A percentile compares a stretch with the other conserved stretches of the same genome.
These are phyloP conservation scores for Lipomyces oligophaga DNA, from an alignment of 805 yeast species.

Conservation along the genomic window DNA sequence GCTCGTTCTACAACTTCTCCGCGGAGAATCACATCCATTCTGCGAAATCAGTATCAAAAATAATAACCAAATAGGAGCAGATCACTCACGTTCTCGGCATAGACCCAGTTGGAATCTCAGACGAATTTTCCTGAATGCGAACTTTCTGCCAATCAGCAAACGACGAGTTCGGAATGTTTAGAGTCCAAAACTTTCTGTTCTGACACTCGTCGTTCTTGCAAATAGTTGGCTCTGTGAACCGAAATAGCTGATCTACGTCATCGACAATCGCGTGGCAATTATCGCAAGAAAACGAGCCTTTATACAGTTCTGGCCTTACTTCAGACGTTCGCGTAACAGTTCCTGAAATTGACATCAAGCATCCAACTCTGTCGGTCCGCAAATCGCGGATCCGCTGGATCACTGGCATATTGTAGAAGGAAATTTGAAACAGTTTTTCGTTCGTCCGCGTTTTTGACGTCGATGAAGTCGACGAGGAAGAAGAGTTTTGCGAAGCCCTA, in stretches of 20 bases:
- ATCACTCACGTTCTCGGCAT: slow-evolving; percentile 74
- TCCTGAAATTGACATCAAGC: slow-evolving; percentile 79
- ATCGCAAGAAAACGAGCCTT: slow-evolving; percentile 85
- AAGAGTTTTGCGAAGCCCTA: slow-evolving; percentile 4
- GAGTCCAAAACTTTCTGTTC: slow-evolving; percentile 80
- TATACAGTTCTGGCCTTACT: slow-evolving; percentile 89
- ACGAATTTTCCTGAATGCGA: slow-evolving; percentile 92
- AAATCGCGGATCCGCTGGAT: slow-evolving; percentile 83
- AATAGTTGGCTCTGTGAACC: slow-evolving; percentile 88
- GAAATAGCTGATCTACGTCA: slow-evolving; percentile 88
- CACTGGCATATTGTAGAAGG: slow-evolving; percentile 81
- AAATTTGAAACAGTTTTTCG: slow-evolving; percentile 81
- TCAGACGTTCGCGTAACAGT: slow-evolving; percentile 95
- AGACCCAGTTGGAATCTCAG: slow-evolving; percentile 95
- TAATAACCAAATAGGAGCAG: background rate
- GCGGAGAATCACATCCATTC: slow-evolving; percentile 83
- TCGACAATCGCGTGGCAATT: slow-evolving; percentile 79
- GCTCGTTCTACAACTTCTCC: slow-evolving; percentile 95
- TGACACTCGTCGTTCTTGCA: slow-evolving; percentile 87
- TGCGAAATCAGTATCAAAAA: background rate
- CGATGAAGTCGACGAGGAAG: slow-evolving; percentile 6
- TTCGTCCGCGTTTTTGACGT: slow-evolving; percentile 42
- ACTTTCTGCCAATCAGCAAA: slow-evolving; percentile 97
- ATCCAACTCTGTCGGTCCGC: slow-evolving; percentile 83
- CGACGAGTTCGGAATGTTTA: slow-evolving; percentile 76